Conservation (phyloP, 1,284 basidiomycete species). For the Erythrobasidium hasegawianum region DNA sequence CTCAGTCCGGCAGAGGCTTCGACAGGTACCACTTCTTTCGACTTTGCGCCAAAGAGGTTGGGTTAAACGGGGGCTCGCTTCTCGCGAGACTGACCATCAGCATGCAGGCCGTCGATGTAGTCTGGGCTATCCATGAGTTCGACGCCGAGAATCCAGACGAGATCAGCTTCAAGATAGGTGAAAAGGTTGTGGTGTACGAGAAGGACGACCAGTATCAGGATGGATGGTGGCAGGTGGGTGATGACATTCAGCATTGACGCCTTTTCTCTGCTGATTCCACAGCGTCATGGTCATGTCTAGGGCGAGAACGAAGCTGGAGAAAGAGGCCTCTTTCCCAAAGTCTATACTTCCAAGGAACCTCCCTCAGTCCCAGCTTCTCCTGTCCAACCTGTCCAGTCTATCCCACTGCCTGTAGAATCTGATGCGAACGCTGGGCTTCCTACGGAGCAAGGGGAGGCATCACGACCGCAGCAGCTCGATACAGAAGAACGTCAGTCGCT, state of each 20-base stretch:
- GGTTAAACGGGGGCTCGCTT: too few relatives aligned
- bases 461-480: neutral
- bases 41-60: too few relatives aligned
- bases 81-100: neutral
- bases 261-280: neutral
- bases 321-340: slow-evolving; percentile 83
- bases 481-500: neutral
- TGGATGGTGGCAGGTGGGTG: slow-evolving; percentile 95
- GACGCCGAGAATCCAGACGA: slow-evolving; percentile 61
- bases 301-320: slow-evolving; percentile 79
- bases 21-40: too few relatives aligned
- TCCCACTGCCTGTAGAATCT: neutral
- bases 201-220: slow-evolving; percentile 90
- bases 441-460: neutral
- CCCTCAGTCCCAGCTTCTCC: slow-evolving; percentile 22
- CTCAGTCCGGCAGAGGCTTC: too few relatives aligned
- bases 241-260: neutral
- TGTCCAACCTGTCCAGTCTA: slow-evolving; percentile 2
- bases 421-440: neutral
- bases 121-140: slow-evolving; percentile 43
- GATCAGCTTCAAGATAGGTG: slow-evolving; percentile 77
- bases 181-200: slow-evolving; percentile 83
- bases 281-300: too few relatives aligned
- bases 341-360: slow-evolving; percentile 58
- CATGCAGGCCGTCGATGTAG: slow-evolving; percentile 22